These are phyloP conservation scores for Colletotrichum sidae DNA, from an alignment of 2,329 filamentous ascomycete species.

Conservation along the genomic window DNA sequence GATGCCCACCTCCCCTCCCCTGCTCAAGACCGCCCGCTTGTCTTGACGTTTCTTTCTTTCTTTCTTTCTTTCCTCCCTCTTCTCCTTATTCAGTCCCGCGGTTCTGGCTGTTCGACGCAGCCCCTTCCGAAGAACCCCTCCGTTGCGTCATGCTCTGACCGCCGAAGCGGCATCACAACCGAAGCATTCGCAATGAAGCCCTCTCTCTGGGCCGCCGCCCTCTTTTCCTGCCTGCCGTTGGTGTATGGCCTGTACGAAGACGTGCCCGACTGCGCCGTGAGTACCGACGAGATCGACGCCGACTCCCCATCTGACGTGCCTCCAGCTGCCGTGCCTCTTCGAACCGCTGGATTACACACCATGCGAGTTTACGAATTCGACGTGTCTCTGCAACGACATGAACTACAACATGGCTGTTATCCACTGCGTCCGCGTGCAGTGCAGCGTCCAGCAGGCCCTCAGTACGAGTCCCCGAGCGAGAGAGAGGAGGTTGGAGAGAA, in stretches of 20 bases:
- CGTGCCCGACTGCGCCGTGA: constrained; percentile 31
- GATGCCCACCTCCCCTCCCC: neutral
- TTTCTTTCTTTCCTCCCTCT: neutral
- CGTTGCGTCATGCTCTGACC: constrained; percentile 22
- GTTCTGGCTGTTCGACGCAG: neutral
- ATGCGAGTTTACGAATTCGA: constrained; percentile 19
- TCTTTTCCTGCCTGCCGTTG: constrained; percentile 12
- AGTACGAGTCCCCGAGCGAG: neutral
- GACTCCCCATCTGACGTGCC: neutral
- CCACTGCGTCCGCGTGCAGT: constrained; percentile 29
- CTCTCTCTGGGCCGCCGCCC: neutral
- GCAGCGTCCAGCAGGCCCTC: constrained; percentile 28
- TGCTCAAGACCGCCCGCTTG: neutral
- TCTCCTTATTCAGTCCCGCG: neutral
- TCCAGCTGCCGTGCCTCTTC: constrained; percentile 25
- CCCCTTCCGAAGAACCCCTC: neutral
- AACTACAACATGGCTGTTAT: constrained; percentile 32
- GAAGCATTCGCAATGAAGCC: constrained; percentile 14
- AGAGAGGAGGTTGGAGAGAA: too few relatives aligned
- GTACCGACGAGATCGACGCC: neutral
- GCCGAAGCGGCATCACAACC: neutral
- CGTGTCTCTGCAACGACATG: constrained; percentile 30
- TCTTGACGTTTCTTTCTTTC: neutral
- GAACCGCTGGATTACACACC: constrained; percentile 24
- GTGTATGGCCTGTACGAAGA: constrained; percentile 29